Percentiles rank a stretch among this genome's conserved stretches.
phyloP scores from a whole-genome alignment of 139 green algal species.

The Micractinium conductrix region DNA sequence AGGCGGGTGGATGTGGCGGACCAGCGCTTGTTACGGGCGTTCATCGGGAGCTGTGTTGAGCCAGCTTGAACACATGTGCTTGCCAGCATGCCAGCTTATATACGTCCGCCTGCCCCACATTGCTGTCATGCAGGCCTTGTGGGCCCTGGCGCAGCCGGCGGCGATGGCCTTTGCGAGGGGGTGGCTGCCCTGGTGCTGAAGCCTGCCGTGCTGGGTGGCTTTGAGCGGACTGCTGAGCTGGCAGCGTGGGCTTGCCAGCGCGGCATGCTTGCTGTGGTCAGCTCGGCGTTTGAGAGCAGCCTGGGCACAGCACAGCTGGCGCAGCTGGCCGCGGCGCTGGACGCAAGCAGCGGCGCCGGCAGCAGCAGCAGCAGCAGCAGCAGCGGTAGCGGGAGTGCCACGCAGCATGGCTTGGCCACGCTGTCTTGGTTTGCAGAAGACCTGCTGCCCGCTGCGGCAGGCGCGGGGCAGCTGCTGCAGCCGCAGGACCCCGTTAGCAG shows the following conservation, averaged over 20 bases:
- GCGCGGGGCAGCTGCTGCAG: neutral
- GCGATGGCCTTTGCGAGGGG: conserved; percentile 5
- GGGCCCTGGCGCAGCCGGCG: neutral
- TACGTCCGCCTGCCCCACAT: neutral
- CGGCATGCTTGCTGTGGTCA: conserved; percentile 71
- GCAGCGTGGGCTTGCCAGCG: conserved; percentile 41
- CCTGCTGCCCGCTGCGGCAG: conserved; percentile 15
- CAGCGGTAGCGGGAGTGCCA: neutral
- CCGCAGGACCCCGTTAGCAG: neutral
- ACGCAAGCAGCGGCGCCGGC: conserved; percentile 3
- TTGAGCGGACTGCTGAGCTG: conserved; percentile 61
- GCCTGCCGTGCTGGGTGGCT: conserved; percentile 75
- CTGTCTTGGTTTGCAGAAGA: conserved; percentile 68
- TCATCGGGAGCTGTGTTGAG: neutral
- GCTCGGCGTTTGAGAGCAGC: conserved; percentile 82
- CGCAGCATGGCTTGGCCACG: conserved; percentile 77
- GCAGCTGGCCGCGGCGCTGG: conserved; percentile 67
- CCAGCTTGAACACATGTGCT: neutral
- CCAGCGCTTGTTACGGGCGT: neutral
- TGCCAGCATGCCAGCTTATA: neutral
- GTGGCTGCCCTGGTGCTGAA: conserved; percentile 82
- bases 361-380: neutral
- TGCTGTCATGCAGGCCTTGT: conserved; percentile 45
- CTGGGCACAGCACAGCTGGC: conserved; percentile 67
- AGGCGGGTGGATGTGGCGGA: neutral